Base-by-base conservation (phyloP, 345 rosid species). In the Nephelium lappaceum region DNA sequence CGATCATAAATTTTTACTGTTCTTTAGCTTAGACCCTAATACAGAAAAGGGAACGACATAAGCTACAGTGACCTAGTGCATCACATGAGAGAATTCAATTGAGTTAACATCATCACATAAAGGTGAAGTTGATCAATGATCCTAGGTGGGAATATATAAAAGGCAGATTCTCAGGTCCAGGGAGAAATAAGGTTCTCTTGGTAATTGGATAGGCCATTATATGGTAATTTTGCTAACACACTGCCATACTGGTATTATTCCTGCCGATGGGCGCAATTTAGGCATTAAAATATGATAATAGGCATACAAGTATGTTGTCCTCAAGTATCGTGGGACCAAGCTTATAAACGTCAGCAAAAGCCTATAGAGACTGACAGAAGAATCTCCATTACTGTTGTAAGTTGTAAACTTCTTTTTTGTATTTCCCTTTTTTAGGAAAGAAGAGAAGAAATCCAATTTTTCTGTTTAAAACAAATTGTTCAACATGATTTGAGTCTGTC, bases 341-440 rank as follows among this genome's bases (percentile, higher is more conserved):
- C 82, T 68, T 67, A 42, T 31, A 83, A 77, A 82, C 85, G 83
- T 80, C 86, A 80, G 89, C 87, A 82, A 81, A 82, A 85, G 84
- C 78, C 83, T 62, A 85, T 27, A 68, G 66, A 78, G 76, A 86
- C 84, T 84, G 90, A 80, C 91, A 87, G 83, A 91, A 89, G 88
- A 91, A 89, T 88, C 89, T 90, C 83, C 86, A 82, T 90, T 84
- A 83, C 87, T 78, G 51, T 45, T 45, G 36, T 31, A 31, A 31
- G 83, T 80, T 85, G 88, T 79, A 83, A 85, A 83, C 82, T 80
- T 84, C 87, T 79, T 81, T 76, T 73, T 79, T 47, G 61, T 67
- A 74, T 79, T 77, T 82, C 67, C 63, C 39, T 47, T 69, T 71
- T 81, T 25, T 67, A 57, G 78, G 60, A 82, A 53, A 55, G 74